Evolutionary conservation across 2,329 filamentous ascomycete genomes (phyloP).

Genomic region (Sporothrix inflata): DNA sequence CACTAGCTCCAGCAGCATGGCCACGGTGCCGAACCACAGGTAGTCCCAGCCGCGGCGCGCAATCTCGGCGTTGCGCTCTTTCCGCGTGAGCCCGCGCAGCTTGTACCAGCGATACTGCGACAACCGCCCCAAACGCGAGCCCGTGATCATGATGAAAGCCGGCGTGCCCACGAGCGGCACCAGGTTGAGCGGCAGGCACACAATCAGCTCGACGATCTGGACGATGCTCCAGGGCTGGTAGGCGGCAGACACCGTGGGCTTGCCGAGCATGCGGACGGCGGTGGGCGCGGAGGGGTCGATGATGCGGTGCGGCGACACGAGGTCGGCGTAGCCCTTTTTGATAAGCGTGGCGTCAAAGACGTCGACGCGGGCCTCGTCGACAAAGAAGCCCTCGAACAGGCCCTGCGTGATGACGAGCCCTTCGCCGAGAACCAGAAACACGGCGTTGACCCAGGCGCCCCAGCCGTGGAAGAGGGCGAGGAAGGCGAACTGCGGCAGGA

Average conservation of each 20-base stretch:
- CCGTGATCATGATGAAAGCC: slow-evolving; percentile 85
- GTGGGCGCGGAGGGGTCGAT: slow-evolving; percentile 69
- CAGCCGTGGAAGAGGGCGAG: slow-evolving; percentile 86
- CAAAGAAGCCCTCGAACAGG: slow-evolving; percentile 79
- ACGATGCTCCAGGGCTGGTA: slow-evolving; percentile 88
- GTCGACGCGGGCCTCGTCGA: slow-evolving; percentile 77
- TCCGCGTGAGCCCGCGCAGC: slow-evolving; percentile 72
- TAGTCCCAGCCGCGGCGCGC: slow-evolving; percentile 75
- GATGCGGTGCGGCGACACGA: slow-evolving; percentile 69
- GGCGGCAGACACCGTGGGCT: slow-evolving; percentile 73
- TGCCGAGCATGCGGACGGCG: slow-evolving; percentile 79
- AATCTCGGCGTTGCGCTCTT: slow-evolving; percentile 72
- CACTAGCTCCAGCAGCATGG: slow-evolving; percentile 75
- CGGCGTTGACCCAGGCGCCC: slow-evolving; percentile 86
- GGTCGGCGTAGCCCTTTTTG: slow-evolving; percentile 68
- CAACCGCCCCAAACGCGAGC: slow-evolving; percentile 82
- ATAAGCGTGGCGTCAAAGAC: slow-evolving; percentile 84
- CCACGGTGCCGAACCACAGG: slow-evolving; percentile 88
- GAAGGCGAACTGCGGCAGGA: slow-evolving; percentile 86
- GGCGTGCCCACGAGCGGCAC: slow-evolving; percentile 82
- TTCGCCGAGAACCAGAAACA: slow-evolving; percentile 84
- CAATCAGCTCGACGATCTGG: slow-evolving; percentile 84
- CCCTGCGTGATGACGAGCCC: slow-evolving; percentile 70
- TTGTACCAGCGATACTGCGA: slow-evolving; percentile 92
- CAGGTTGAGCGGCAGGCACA: slow-evolving; percentile 82